A percentile compares a stretch with the other conserved stretches of the same genome.
Conservation (phyloP, 768 basidiomycete species). For the Amanita rimosa region DNA sequence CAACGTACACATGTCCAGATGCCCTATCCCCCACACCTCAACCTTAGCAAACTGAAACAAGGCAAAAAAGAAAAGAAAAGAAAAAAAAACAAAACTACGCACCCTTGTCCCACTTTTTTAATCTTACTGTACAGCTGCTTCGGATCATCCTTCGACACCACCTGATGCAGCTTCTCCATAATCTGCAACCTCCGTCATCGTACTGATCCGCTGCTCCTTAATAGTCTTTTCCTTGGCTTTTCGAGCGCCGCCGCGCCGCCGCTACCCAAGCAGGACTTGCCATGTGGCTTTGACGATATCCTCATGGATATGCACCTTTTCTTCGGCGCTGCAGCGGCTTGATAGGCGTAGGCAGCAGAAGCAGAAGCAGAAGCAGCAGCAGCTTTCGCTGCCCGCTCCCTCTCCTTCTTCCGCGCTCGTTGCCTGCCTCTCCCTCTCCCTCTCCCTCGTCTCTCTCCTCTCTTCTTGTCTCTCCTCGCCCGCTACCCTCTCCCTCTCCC, state of each 20-base stretch:
- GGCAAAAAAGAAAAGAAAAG: conserved; percentile 3
- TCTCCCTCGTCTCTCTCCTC: too few species aligned
- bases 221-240: conserved; percentile 58
- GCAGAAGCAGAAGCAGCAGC: conserved; percentile 22
- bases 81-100: conserved; percentile 20
- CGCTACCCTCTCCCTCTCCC: conserved; percentile 1
- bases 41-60: conserved; percentile 8
- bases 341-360: conserved; percentile 50
- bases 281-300: conserved; percentile 33
- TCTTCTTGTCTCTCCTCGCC: too few species aligned
- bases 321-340: conserved; percentile 69
- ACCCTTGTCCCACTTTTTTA: conserved; percentile 99
- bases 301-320: conserved; percentile 51
- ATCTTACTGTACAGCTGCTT: conserved; percentile 90
- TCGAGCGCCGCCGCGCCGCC: conserved; percentile 64
- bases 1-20: conserved; percentile 96
- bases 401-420: conserved; percentile 13
- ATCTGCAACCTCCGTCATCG: conserved; percentile 97
- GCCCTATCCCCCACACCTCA: conserved; percentile 41
- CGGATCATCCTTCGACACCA: conserved; percentile 82
- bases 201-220: conserved; percentile 83
- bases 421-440: conserved; percentile 10
- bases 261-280: conserved; percentile 26
- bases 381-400: conserved; percentile 21
- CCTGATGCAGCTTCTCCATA: conserved; percentile 90